Percentiles rank a stretch among this genome's conserved stretches.
phyloP scores from a whole-genome alignment of 257 asterid genomes.

The Nemophila menziesii region DNA sequence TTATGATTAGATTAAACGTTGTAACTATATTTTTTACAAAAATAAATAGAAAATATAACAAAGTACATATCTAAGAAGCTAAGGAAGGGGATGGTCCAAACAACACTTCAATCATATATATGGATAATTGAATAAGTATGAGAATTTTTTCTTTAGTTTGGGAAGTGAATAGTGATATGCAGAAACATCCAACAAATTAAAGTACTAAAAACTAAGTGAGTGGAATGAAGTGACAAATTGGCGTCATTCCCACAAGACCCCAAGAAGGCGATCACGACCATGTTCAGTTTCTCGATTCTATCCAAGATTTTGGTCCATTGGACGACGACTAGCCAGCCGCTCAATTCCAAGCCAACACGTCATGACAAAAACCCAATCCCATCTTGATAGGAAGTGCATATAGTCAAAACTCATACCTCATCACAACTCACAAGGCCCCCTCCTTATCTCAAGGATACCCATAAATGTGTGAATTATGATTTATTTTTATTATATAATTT shows the following conservation, averaged over 20 bases:
- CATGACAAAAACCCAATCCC: constrained; percentile 35
- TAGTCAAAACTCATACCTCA: constrained; percentile 8
- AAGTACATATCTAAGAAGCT: no score
- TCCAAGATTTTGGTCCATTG: constrained; percentile 25
- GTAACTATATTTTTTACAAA: no score
- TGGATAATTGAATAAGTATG: no score
- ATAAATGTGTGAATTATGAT: no score
- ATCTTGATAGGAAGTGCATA: constrained; percentile 17
- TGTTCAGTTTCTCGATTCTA: constrained; percentile 19
- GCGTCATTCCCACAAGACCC: constrained; percentile 28
- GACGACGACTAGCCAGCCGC: constrained; percentile 27
- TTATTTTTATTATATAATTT: no score
- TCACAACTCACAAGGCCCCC: constrained; percentile 6
- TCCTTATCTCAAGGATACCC: no score
- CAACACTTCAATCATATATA: no score
- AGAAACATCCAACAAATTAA: constrained; percentile 13
- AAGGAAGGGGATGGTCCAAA: no score
- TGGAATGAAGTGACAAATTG: constrained; percentile 48
- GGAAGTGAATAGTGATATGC: not conserved
- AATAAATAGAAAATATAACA: no score
- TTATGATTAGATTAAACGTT: no score
- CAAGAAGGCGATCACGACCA: constrained; percentile 19
- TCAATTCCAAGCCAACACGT: constrained; percentile 26
- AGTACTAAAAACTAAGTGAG: constrained; percentile 30
- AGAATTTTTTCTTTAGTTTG: not conserved